phyloP scores from a whole-genome alignment of 768 basidiomycete species.

The Neoboletus brunneissimus region DNA sequence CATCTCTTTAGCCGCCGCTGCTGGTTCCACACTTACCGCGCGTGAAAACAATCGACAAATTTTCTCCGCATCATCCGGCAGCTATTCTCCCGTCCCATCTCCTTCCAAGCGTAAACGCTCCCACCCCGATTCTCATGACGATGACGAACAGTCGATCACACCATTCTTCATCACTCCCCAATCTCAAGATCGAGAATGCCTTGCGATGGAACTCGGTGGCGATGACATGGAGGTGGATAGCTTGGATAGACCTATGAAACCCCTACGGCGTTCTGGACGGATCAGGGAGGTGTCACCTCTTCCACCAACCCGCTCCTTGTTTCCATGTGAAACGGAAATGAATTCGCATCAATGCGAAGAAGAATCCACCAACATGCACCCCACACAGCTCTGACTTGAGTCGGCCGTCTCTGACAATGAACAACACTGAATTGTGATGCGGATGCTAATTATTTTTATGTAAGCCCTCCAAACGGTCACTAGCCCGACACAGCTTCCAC shows the following conservation, averaged over 20 bases:
- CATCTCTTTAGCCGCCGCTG: constrained; percentile 16
- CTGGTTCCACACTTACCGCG: constrained; percentile 49
- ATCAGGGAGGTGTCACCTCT: constrained; percentile 27
- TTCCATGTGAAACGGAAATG: constrained; percentile 33
- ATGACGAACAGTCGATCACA: constrained; percentile 18
- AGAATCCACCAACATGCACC: constrained; percentile 18
- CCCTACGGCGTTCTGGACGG: constrained; percentile 33
- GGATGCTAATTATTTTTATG: constrained; percentile 21
- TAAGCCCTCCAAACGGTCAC: constrained; percentile 19
- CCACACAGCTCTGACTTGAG: constrained; percentile 18
- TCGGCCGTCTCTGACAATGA: constrained; percentile 23
- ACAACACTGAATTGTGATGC: constrained; percentile 21
- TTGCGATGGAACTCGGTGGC: constrained; percentile 24
- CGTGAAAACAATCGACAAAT: constrained; percentile 56
- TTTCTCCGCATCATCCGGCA: constrained; percentile 37
- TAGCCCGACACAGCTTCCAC: constrained; percentile 16
- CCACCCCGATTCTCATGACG: constrained; percentile 20
- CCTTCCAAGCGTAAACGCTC: constrained; percentile 38
- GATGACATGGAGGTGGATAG: constrained; percentile 29
- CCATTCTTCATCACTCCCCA: constrained; percentile 15
- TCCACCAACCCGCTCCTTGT: constrained; percentile 24
- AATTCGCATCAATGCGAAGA: constrained; percentile 26
- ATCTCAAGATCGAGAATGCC: constrained; percentile 24
- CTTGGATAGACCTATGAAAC: constrained; percentile 34
- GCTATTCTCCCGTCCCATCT: constrained; percentile 30